phyloP scores from a whole-genome alignment of 805 yeast species.

The Yarrowia keelungensis region DNA sequence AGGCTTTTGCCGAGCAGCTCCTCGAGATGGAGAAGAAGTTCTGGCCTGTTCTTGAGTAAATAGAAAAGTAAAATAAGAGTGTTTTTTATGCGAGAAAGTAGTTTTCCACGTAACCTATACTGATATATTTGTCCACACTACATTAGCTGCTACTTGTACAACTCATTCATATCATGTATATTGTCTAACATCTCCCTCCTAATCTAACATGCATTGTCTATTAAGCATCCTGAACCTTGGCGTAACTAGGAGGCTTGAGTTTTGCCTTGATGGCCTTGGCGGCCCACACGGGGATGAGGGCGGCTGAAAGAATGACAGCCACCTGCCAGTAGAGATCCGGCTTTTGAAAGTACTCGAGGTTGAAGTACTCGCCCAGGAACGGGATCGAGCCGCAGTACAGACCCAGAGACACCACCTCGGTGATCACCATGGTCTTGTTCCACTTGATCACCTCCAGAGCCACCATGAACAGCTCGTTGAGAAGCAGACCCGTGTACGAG shows the following conservation, averaged over 20 bases:
- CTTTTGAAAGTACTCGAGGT: conserved; percentile 65
- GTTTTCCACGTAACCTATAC: no score
- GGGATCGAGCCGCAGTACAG: conserved; percentile 81
- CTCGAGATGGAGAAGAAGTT: conserved; percentile 24
- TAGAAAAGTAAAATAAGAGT: neutral
- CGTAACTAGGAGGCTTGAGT: conserved; percentile 92
- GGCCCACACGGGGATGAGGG: conserved; percentile 89
- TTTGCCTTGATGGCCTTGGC: conserved; percentile 75
- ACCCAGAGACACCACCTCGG: conserved; percentile 73
- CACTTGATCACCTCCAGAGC: conserved; percentile 92
- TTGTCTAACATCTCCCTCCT: neutral
- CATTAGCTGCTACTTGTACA: no score
- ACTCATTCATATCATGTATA: no score
- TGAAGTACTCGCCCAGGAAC: conserved; percentile 84
- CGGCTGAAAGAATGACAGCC: conserved; percentile 65
- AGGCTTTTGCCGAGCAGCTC: conserved; percentile 12
- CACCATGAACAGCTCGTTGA: conserved; percentile 92
- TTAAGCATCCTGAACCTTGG: conserved; percentile 86
- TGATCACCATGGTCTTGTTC: conserved; percentile 75
- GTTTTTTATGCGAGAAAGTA: no score
- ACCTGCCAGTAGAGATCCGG: conserved; percentile 72
- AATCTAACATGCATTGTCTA: conserved; percentile 25
- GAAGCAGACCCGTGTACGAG: conserved; percentile 76
- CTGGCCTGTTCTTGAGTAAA: conserved; percentile 24
- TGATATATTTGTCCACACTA: no score